A percentile compares a stretch with the other conserved stretches of the same genome.
Conservation (phyloP, 768 basidiomycete genomes). For the Clavaria fumosa region DNA sequence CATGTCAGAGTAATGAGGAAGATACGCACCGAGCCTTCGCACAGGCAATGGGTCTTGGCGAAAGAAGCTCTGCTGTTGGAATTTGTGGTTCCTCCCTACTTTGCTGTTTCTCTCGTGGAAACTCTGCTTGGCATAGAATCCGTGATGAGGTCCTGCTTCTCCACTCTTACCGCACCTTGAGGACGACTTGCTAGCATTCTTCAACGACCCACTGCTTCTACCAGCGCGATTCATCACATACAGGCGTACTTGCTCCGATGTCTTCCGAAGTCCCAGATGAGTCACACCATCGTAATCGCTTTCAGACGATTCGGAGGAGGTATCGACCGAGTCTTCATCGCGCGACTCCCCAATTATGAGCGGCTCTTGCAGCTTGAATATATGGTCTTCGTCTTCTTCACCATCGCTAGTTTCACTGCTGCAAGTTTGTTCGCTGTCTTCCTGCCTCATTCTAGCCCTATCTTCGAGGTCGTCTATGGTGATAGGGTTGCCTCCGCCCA, state of each 20-base stretch:
- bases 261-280: conserved; percentile 33
- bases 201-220: too few relatives aligned
- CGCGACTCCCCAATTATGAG: conserved; percentile 21
- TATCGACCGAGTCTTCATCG: conserved; percentile 18
- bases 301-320: conserved; percentile 21
- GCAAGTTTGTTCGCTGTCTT: conserved; percentile 27
- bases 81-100: too few relatives aligned
- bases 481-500: conserved; percentile 30
- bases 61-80: too few relatives aligned
- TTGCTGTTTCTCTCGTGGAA: too few relatives aligned
- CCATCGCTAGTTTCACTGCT: conserved; percentile 16
- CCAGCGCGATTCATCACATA: conserved; percentile 48
- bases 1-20: too few relatives aligned
- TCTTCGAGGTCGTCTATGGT: conserved; percentile 61
- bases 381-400: conserved; percentile 21
- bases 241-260: background rate
- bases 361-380: conserved; percentile 16
- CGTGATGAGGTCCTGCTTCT: too few relatives aligned
- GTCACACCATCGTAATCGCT: conserved; percentile 43
- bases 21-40: too few relatives aligned
- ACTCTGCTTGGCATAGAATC: too few relatives aligned
- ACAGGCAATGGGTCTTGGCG: too few relatives aligned
- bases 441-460: conserved; percentile 28
- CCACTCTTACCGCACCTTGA: too few relatives aligned
- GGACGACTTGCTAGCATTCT: too few relatives aligned